phyloP scores from a whole-genome alignment of 1,284 basidiomycete genomes.

The Hemileia vastatrix region DNA sequence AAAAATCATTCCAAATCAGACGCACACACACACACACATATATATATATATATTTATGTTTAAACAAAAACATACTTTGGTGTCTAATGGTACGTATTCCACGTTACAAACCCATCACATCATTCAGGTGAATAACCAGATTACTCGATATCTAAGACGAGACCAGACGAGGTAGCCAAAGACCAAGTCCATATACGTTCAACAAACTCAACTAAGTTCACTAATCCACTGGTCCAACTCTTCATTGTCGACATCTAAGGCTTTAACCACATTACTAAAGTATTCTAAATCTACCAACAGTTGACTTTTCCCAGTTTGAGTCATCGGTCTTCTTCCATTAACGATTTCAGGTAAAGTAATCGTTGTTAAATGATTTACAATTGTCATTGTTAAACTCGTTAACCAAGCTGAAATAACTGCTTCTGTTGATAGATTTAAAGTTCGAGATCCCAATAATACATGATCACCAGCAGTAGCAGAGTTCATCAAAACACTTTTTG shows the following conservation, averaged over 20 bases:
- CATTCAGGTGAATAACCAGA: no score
- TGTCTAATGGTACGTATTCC: no score
- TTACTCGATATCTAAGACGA: no score
- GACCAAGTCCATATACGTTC: no score
- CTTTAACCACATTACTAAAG: conserved; percentile 77
- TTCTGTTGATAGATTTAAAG: conserved; percentile 54
- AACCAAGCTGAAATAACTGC: conserved; percentile 79
- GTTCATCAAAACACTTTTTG: neutral
- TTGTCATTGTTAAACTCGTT: conserved; percentile 68
- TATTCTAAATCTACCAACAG: conserved; percentile 80
- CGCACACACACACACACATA: no score
- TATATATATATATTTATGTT: no score
- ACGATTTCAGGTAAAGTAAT: neutral
- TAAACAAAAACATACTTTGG: no score
- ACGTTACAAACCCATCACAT: no score
- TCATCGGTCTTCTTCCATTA: no score
- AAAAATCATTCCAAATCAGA: no score
- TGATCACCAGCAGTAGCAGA: neutral
- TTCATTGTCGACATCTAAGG: conserved; percentile 72
- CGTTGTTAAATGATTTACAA: conserved; percentile 47
- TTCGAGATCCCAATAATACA: conserved; percentile 23
- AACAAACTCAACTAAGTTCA: no score
- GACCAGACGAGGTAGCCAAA: no score
- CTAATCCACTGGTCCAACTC: conserved; percentile 68
- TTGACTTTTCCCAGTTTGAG: conserved; percentile 73